Evolutionary conservation across 441 rosid genomes (phyloP).

Genomic region (Adansonia grandidieri): DNA sequence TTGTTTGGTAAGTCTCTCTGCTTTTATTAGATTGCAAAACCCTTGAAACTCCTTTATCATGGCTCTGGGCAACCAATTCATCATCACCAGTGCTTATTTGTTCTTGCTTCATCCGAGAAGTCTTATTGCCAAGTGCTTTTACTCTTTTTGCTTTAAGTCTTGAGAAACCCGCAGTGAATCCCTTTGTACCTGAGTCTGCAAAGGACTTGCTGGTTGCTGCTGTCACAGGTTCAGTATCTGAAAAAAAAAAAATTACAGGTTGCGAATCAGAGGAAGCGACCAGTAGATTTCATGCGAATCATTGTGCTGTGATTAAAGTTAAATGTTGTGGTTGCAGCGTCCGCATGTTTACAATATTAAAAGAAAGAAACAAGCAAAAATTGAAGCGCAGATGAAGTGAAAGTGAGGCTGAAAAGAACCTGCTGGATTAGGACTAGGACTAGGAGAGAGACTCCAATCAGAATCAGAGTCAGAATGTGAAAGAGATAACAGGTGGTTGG

Average conservation of each 20-base stretch:
- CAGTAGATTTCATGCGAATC: too few species aligned
- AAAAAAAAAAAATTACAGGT: neutral
- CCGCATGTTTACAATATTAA: neutral
- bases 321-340: too few species aligned
- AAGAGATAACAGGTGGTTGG: constrained; percentile 11
- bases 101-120: constrained; percentile 39
- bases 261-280: too few species aligned
- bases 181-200: constrained; percentile 26
- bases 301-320: too few species aligned
- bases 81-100: constrained; percentile 30
- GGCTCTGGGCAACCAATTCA: neutral
- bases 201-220: constrained; percentile 16
- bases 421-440: neutral
- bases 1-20: constrained; percentile 20
- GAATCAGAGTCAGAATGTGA: constrained; percentile 3
- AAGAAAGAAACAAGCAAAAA: neutral
- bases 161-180: constrained; percentile 41
- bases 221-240: constrained; percentile 31
- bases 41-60: constrained; percentile 32
- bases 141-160: constrained; percentile 68
- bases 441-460: constrained; percentile 18
- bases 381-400: neutral
- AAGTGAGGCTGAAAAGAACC: constrained; percentile 5
- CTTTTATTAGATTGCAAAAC: constrained; percentile 29
- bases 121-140: constrained; percentile 52